Evolutionary conservation across 2,329 filamentous ascomycete genomes (phyloP).

Genomic region (Neopestalotiopsis sp.): DNA sequence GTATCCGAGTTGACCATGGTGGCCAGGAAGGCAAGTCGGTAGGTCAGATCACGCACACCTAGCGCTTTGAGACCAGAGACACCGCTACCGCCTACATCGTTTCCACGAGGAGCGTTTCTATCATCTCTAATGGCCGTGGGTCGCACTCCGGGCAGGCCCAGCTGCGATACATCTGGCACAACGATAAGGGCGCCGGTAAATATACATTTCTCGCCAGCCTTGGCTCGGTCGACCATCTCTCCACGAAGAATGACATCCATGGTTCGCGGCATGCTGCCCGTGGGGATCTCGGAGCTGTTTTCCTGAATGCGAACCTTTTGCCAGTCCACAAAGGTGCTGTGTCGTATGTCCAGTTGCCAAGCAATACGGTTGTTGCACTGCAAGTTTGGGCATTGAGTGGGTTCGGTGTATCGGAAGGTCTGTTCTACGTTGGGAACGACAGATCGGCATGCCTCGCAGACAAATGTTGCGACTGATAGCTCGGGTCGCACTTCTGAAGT

Average conservation of each 20-base stretch:
- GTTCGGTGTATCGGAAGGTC: conserved; percentile 96
- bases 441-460: conserved; percentile 85
- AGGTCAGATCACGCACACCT: conserved; percentile 93
- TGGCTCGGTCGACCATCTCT: conserved; percentile 96
- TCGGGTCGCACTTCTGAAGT: conserved; percentile 97
- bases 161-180: conserved; percentile 93
- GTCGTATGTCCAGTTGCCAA: conserved; percentile 97
- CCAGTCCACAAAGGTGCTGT: conserved; percentile 99
- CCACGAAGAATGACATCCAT: conserved; percentile 96
- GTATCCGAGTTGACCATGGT: conserved; percentile 95
- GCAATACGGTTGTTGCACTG: conserved; percentile 87
- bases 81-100: conserved; percentile 82
- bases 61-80: conserved; percentile 89
- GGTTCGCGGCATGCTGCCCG: conserved; percentile 96
- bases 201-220: conserved; percentile 97
- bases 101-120: conserved; percentile 67
- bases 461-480: conserved; percentile 88
- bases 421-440: conserved; percentile 93
- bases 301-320: conserved; percentile 98
- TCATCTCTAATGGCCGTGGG: conserved; percentile 87
- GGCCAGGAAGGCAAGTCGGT: conserved; percentile 93
- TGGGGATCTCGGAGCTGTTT: conserved; percentile 97
- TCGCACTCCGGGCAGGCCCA: conserved; percentile 84
- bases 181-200: conserved; percentile 97
- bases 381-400: conserved; percentile 89